Conservation (phyloP, 163 green algal species). For the Scenedesmus sp. region DNA sequence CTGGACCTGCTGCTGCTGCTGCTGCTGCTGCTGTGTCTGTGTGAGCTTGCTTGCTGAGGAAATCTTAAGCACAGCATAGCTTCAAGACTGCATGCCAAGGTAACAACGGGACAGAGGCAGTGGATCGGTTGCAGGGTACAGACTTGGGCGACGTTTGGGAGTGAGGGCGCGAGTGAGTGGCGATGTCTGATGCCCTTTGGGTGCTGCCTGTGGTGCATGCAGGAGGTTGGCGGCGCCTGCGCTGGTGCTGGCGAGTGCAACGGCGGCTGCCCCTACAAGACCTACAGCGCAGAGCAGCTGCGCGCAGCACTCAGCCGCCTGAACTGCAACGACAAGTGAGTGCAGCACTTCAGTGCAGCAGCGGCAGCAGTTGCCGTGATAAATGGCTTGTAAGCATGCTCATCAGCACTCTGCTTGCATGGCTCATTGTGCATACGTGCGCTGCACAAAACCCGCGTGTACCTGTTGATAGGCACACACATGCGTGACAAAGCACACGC, state of each 20-base stretch:
- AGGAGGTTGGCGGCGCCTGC: conserved; percentile 44
- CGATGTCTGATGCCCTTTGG: too few relatives aligned
- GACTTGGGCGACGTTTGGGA: too few relatives aligned
- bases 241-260: conserved; percentile 47
- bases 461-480: background rate
- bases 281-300: conserved; percentile 70
- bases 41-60: background rate
- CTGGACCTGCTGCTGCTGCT: background rate
- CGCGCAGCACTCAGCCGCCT: conserved; percentile 67
- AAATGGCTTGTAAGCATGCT: background rate
- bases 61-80: background rate
- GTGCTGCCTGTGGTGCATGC: background rate
- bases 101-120: background rate
- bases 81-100: background rate
- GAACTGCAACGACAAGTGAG: conserved; percentile 50
- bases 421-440: background rate
- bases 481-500: background rate
- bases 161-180: too few relatives aligned
- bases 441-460: too few relatives aligned
- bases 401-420: background rate
- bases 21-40: background rate
- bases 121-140: background rate
- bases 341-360: background rate
- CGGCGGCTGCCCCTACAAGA: conserved; percentile 58
- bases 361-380: background rate